Conservation (phyloP, 78 protist genomes). For the Speleostelium caveatum region DNA sequence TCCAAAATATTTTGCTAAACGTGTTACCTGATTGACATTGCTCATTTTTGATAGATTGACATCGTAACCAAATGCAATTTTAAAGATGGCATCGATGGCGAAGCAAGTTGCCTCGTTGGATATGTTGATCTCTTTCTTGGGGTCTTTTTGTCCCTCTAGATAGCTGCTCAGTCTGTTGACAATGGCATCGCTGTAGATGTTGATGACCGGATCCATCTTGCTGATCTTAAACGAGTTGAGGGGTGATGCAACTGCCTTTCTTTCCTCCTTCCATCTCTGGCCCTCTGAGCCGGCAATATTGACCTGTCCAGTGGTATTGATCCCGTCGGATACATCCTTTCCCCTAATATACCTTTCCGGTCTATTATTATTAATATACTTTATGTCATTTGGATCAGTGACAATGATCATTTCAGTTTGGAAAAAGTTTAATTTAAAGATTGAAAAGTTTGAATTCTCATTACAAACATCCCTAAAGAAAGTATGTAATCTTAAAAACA, state of each 20-base stretch:
- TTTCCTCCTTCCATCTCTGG: not conserved
- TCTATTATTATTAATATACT: not conserved
- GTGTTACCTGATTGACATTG: not conserved
- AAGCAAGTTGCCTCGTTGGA: not conserved
- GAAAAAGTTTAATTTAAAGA: not conserved
- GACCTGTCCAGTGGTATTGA: not conserved
- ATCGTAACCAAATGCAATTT: conserved; percentile 6
- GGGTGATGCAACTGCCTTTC: not conserved
- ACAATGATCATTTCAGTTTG: not conserved
- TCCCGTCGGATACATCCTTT: not conserved
- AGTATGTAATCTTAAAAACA: not conserved
- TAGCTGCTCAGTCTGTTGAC: not conserved
- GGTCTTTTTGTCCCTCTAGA: not conserved
- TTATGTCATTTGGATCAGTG: not conserved
- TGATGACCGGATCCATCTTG: not conserved
- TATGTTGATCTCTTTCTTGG: not conserved
- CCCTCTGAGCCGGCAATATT: conserved; percentile 2
- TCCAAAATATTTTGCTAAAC: not conserved
- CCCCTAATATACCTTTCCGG: not conserved
- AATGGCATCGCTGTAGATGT: not conserved
- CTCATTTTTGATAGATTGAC: not conserved
- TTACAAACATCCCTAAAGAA: not conserved
- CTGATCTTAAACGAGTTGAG: not conserved
- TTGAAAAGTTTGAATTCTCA: not conserved
- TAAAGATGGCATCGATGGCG: conserved; percentile 2